Percentiles rank a stretch among this genome's conserved stretches.
Conservation (phyloP, 208 protist species). For the Angomonas deanei region DNA sequence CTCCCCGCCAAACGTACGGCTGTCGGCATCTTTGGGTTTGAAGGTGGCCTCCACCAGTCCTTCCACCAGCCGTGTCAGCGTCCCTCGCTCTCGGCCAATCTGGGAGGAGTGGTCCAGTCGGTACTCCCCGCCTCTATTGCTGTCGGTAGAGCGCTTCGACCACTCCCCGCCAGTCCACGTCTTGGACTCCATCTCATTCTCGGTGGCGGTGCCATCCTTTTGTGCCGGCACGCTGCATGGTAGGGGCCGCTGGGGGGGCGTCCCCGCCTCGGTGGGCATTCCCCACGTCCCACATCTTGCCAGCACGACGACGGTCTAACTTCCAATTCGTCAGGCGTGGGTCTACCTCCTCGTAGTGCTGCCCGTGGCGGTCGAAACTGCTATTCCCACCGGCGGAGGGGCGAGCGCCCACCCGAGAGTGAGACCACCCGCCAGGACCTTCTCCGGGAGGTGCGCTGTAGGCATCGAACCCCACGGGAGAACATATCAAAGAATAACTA, state of each 20-base stretch:
- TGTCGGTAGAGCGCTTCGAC: not conserved
- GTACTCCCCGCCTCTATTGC: not conserved
- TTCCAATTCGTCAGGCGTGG: constrained; percentile 33
- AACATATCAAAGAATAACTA: not conserved
- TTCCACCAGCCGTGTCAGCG: constrained; percentile 38
- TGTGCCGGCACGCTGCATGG: not conserved
- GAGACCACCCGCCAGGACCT: constrained; percentile 50
- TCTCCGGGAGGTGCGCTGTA: constrained; percentile 52
- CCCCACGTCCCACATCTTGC: constrained; percentile 10
- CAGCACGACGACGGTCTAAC: constrained; percentile 21
- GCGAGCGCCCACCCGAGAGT: constrained; percentile 19
- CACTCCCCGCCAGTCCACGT: constrained; percentile 1
- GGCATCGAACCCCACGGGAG: constrained; percentile 13
- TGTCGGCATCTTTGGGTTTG: constrained; percentile 62
- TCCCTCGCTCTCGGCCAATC: constrained; percentile 41
- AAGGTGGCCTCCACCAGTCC: constrained; percentile 57
- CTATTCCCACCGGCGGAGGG: not conserved
- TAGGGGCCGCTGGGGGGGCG: not conserved
- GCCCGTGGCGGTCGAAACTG: constrained; percentile 10
- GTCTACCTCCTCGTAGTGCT: constrained; percentile 12
- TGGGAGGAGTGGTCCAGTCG: constrained; percentile 46
- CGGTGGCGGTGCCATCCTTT: not conserved
- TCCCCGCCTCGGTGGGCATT: constrained; percentile 2
- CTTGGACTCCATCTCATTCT: not conserved
- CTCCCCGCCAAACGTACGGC: constrained; percentile 55